Conservation (phyloP, 1,284 basidiomycete species). For the Schizophyllum commune region DNA sequence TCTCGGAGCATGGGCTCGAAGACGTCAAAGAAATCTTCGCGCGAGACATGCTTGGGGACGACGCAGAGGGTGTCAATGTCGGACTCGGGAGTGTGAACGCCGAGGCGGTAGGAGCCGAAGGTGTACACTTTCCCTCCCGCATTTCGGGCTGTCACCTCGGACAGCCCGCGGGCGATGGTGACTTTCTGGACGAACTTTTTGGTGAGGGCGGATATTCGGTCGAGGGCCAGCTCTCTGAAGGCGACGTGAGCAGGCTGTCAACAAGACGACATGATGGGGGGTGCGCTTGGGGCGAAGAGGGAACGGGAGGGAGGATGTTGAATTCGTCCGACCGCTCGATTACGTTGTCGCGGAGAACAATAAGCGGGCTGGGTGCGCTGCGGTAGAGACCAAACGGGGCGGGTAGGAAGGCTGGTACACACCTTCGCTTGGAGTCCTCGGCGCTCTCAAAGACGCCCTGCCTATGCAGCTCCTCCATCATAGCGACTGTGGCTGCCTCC, state of each 20-base stretch:
- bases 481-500: conserved; percentile 73
- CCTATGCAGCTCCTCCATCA: conserved; percentile 83
- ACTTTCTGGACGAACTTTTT: conserved; percentile 91
- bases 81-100: conserved; percentile 92
- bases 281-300: background rate
- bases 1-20: conserved; percentile 89
- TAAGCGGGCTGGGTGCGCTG: background rate
- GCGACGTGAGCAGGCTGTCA: conserved; percentile 4
- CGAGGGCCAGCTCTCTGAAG: conserved; percentile 85
- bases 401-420: conserved; percentile 26
- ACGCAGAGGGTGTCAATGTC: conserved; percentile 99
- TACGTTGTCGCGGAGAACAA: background rate
- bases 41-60: conserved; percentile 91
- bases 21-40: conserved; percentile 92
- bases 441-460: conserved; percentile 89
- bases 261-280: background rate
- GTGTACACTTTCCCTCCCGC: conserved; percentile 99
- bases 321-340: background rate
- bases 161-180: conserved; percentile 73
- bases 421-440: conserved; percentile 87
- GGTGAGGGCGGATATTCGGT: conserved; percentile 83
- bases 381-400: conserved; percentile 2
- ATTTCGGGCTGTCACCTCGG: conserved; percentile 76
- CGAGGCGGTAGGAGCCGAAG: conserved; percentile 93
- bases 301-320: background rate